Evolutionary conservation across 805 yeast genomes (phyloP).

Genomic region (Suhomyces tanzawaensis): DNA sequence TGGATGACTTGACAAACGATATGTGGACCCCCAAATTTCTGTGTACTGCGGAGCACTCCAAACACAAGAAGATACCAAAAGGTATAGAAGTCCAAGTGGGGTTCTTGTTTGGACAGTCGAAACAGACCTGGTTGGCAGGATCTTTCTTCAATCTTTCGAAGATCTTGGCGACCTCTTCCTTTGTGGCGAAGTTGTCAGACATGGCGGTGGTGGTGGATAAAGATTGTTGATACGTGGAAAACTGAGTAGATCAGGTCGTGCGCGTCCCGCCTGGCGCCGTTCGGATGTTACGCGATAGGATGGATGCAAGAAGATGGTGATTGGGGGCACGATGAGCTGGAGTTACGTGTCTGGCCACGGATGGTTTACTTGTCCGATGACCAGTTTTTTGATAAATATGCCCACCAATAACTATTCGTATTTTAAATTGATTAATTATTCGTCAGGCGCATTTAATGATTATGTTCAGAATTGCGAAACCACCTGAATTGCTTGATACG

Average conservation of each 20-base stretch:
- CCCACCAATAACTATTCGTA: too few species aligned
- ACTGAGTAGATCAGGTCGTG: background rate
- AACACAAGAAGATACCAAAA: constrained; percentile 87
- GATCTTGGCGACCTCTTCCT: constrained; percentile 65
- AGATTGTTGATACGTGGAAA: background rate
- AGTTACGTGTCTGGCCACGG: too few species aligned
- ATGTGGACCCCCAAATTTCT: constrained; percentile 95
- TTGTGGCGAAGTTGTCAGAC: constrained; percentile 56
- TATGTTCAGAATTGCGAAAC: too few species aligned
- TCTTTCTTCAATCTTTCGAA: constrained; percentile 61
- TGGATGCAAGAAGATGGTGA: too few species aligned
- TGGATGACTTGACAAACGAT: constrained; percentile 89
- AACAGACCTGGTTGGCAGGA: constrained; percentile 80
- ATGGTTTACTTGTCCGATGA: too few species aligned
- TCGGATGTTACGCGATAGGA: too few species aligned
- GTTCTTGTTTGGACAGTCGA: constrained; percentile 90
- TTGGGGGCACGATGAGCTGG: too few species aligned
- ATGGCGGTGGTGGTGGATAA: constrained; percentile 14
- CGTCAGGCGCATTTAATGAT: too few species aligned
- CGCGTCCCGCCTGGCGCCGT: background rate
- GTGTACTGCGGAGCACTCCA: constrained; percentile 94
- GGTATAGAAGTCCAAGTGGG: constrained; percentile 99
- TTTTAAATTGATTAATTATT: too few species aligned
- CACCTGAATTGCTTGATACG: too few species aligned
- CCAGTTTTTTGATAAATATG: too few species aligned